Conservation (phyloP, 176 grass and related monocot species). For the Raddia distichophylla region DNA sequence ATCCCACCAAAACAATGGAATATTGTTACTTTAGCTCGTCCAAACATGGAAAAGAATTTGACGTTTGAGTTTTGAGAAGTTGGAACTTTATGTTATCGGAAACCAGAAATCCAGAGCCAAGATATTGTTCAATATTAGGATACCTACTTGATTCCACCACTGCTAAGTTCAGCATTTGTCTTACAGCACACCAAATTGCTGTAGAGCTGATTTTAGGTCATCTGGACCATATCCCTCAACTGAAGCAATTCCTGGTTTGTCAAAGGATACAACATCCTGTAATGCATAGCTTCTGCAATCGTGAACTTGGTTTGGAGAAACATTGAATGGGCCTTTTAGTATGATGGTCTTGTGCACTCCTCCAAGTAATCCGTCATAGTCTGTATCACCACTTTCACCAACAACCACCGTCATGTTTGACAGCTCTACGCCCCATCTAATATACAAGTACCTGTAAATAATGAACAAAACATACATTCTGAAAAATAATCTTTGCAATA, state of each 20-base stretch:
- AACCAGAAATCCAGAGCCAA: not conserved
- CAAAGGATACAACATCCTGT: constrained; percentile 70
- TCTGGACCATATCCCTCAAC: constrained; percentile 50
- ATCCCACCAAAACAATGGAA: not conserved
- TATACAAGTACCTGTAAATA: constrained; percentile 73
- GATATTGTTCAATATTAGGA: not conserved
- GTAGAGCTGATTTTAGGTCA: constrained; percentile 53
- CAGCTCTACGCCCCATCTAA: constrained; percentile 69
- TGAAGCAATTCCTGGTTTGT: constrained; percentile 67
- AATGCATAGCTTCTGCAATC: constrained; percentile 60
- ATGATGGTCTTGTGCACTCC: constrained; percentile 77
- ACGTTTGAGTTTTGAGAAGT: not conserved
- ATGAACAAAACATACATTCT: constrained; percentile 30
- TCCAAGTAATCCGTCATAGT: constrained; percentile 80
- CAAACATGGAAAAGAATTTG: not conserved
- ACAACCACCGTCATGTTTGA: constrained; percentile 78
- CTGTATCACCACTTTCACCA: constrained; percentile 82
- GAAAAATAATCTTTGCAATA: not conserved
- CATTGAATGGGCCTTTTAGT: constrained; percentile 73
- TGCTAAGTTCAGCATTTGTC: constrained; percentile 18
- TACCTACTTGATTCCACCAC: constrained; percentile 39
- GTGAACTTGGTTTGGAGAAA: constrained; percentile 57
- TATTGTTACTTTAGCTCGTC: not conserved
- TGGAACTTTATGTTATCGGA: not conserved
- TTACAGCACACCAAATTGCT: constrained; percentile 55